Evolutionary conservation across 2,329 filamentous ascomycete species (phyloP).

Genomic region (Colletotrichum liaoningense): DNA sequence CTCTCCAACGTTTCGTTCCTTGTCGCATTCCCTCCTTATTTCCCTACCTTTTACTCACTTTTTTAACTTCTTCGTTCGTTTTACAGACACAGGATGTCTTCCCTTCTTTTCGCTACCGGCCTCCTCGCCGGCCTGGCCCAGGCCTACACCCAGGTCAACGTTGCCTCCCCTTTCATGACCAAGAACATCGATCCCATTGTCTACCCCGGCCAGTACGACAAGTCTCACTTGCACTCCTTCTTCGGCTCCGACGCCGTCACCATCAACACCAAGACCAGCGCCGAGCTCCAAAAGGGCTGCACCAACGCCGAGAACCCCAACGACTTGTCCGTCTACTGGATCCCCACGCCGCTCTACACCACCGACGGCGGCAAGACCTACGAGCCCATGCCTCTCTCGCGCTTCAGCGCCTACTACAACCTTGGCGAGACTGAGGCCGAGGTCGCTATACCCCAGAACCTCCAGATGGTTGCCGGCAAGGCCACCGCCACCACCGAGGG

Average conservation of each 20-base stretch:
- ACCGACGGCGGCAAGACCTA: constrained; percentile 44
- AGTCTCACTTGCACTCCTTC: constrained; percentile 49
- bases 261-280: constrained; percentile 44
- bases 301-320: constrained; percentile 58
- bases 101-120: constrained; percentile 31
- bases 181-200: constrained; percentile 49
- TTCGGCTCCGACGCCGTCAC: constrained; percentile 50
- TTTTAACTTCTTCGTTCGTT: constrained; percentile 6
- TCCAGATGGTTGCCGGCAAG: constrained; percentile 53
- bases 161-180: constrained; percentile 42
- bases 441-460: constrained; percentile 57
- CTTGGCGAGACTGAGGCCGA: constrained; percentile 52
- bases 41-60: background rate
- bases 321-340: constrained; percentile 59
- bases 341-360: constrained; percentile 54
- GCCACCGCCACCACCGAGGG: constrained; percentile 56
- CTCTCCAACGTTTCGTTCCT: background rate
- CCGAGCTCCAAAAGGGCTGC: constrained; percentile 56
- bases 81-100: constrained; percentile 35
- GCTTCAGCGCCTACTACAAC: constrained; percentile 61
- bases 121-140: constrained; percentile 34
- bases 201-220: constrained; percentile 44
- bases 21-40: background rate
- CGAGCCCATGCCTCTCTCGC: constrained; percentile 46
- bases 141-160: constrained; percentile 41